Evolutionary conservation across 192 early-diverging fungal genomes (phyloP), one percentile per base, ranked within the genome.

Genomic region (Cladochytrium replicatum): DNA sequence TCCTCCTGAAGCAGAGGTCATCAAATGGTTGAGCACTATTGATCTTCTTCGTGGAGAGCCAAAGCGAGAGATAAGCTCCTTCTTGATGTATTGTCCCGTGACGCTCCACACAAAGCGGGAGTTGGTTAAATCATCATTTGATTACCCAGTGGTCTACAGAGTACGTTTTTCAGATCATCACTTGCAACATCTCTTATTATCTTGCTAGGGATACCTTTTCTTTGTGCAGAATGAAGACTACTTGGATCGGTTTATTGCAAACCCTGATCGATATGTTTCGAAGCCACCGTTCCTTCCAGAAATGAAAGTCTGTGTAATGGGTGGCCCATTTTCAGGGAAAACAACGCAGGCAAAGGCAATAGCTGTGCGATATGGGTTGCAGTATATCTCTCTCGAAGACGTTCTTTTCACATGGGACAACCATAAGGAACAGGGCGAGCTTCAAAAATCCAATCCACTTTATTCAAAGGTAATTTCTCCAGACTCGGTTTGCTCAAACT

Each of bases 281-380:
- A 47, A 13, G 2, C 53, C 58, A 8, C 65, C 66, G 3, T 39
- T 15, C 24, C 9, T 72, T 0, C 32, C 55, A 1, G 17, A 42
- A 4, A 19, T 71, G 27, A 49, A 25, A 0, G 31, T 72, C 19
- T 58, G 52, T 43, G 46, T 77, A 1, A 25, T 77, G 0, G 74
- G 74, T 21, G 64, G 67, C 3, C 70, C 70, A 2, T 52, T 63
- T 21, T 60, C 71, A 7, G 74, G 74, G 1, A 77, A 77, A 50
- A 55, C 74, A 11, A 71, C 70, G 13, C 59, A 66, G 15, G 22
- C 48, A 30, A 74, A 66, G 41, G 40, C 62, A 49, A 50, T 77
- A 1, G 68, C 63, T 6, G 21, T 46, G 28, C 26, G 45, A 19
- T 77, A 77, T 40, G 42, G 55, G 13, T 41, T 74, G n/a, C 29